Evolutionary conservation across 1,284 basidiomycete genomes (phyloP), one percentile per base, ranked within the genome.

Genomic region (Macrocystidia cucumis): DNA sequence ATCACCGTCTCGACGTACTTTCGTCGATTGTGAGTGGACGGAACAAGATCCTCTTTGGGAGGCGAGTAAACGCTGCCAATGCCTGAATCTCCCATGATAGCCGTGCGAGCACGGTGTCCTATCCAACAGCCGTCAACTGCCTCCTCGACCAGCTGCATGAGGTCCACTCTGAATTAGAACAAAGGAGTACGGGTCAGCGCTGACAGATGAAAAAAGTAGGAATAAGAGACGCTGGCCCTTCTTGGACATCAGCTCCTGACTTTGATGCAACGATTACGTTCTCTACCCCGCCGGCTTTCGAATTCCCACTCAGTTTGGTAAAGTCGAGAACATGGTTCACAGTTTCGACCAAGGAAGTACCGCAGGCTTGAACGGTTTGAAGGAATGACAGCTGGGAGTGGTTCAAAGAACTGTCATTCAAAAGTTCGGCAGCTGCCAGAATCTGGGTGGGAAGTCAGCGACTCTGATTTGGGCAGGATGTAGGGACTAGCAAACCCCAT

Each of bases 311-410:
- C 13, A 96, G 71, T 55, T 97, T 97, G 22, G 92, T 96, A 54
- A 95, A 97, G 57, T 97, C 93, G 23, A 98, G 68, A 4, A 98
- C 93, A 50, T 98, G 93, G 53, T 97, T 97, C 39, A 98, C 92
- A 2, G 86, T 88, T 60, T 89, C 86, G 9, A 86, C 82, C 3
- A 89, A 67, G 1, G 85, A 88, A 12, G 80, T 87, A 11, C 85
- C 85, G 48, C 87, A 90, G n/a, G 85, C 86, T 53, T 88, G 81
- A 1, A 90, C 82, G 0, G 90, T 92, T 50, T 90, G 83, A 37
- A 97, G 63, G 61, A 93, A 96, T 0, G 91, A 91, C 3, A 69
- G 60, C 55, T 98, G 93, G 14, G 81, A 81, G 28, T 83, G 74
- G 50, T 82, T 86, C 27, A 98, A 65, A 17, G 72, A 59, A 11